phyloP scores from a whole-genome alignment of 768 basidiomycete species.

The Mycena belliarum region DNA sequence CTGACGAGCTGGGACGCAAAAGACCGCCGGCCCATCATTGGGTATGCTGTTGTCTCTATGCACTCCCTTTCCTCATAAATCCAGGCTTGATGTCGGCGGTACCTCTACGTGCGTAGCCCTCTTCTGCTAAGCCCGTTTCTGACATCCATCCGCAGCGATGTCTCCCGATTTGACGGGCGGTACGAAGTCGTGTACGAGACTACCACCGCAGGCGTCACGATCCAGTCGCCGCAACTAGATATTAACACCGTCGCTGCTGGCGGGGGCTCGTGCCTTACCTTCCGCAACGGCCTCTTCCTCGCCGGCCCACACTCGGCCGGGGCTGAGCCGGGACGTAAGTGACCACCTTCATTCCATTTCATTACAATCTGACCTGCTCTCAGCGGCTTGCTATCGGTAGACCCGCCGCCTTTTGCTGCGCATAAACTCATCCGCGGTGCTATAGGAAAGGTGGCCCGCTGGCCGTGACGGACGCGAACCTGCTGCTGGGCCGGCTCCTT shows the following conservation, averaged over 20 bases:
- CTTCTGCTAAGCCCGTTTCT: not conserved
- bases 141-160: constrained; percentile 46
- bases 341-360: too few species aligned
- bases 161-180: constrained; percentile 87
- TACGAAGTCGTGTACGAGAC: constrained; percentile 96
- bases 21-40: constrained; percentile 75
- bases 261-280: constrained; percentile 87
- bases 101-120: constrained; percentile 62
- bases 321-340: constrained; percentile 92
- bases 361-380: too few species aligned
- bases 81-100: constrained; percentile 87
- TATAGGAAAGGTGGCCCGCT: constrained; percentile 88
- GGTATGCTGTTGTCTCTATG: constrained; percentile 46
- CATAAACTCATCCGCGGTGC: not conserved
- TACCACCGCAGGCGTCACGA: constrained; percentile 90
- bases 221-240: constrained; percentile 91
- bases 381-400: constrained; percentile 86
- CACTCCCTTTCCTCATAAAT: not conserved
- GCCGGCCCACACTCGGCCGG: constrained; percentile 94
- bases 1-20: constrained; percentile 87
- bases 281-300: constrained; percentile 86
- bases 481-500: constrained; percentile 84
- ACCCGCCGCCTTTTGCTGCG: not conserved
- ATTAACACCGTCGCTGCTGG: constrained; percentile 97
- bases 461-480: constrained; percentile 91